Base-by-base conservation (phyloP, 148 eudicot species). In the Tetragonia tetragonoides region DNA sequence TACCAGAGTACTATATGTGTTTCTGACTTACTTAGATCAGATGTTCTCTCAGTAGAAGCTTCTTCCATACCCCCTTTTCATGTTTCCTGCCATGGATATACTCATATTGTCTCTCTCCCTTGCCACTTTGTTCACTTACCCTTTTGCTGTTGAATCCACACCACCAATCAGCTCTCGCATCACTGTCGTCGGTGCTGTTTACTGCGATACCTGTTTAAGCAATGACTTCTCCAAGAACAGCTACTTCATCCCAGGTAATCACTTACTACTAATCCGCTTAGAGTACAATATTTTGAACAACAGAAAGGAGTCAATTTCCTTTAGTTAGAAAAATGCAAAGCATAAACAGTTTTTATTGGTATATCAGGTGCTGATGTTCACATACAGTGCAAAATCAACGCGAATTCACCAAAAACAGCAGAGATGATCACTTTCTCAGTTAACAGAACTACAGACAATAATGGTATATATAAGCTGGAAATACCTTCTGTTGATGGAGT, bases 231-330 rank as follows among this genome's bases (percentile, higher is more conserved):
- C 93, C 42, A 79, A 61, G 39, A 71, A 86, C 73, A 88, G 92
- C 90, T 93, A 91, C 84, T 91, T 91, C 85, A 84, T 93, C 75
- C 85, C 89, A 85, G 98, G 98, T 91, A 82, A 70, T 53, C 34
- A 9, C 21, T 73, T 42, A 54, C 41, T 0, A 41, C 23, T 53
- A 14, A 14, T 46, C 59, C 1, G 4, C 21, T n/a, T 5, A n/a
- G 24, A 1, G 28, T 20, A 60, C 28, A 49, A 5, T 20, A 60
- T 3, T 41, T 68, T 20, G 53, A 44, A 16, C 21, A 20, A 20
- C n/a, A 17, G 20, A 28, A 72, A 1, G 15, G 11, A 41, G 14
- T 51, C 42, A 23, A 23, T 42, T 3, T 61, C 10, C 44, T 75
- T 37, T 17, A 20, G 12, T 59, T 60, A 20, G 63, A 75, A 28